Conservation (phyloP, 768 basidiomycete species). For the Pleurotus djamor region DNA sequence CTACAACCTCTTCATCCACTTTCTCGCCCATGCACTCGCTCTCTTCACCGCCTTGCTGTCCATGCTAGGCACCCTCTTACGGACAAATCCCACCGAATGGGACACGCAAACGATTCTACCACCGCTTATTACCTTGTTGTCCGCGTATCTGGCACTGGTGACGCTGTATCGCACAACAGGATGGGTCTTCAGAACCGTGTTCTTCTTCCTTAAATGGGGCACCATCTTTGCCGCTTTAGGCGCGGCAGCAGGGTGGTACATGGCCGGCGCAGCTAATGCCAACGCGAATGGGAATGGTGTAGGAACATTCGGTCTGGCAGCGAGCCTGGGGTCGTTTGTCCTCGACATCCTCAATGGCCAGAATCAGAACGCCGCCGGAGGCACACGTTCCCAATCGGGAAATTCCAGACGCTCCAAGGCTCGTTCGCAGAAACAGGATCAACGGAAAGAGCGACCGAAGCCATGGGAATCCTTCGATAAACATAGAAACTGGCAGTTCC, state of each 20-base stretch:
- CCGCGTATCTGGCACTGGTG: slow-evolving; percentile 73
- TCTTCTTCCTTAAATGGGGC: slow-evolving; percentile 82
- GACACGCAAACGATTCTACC: slow-evolving; percentile 67
- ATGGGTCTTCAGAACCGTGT: slow-evolving; percentile 63
- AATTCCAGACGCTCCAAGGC: neutral
- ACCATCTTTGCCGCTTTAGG: slow-evolving; percentile 51
- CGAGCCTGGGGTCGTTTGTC: slow-evolving; percentile 37
- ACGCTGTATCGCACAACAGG: slow-evolving; percentile 78
- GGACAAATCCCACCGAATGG: slow-evolving; percentile 58
- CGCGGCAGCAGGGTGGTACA: slow-evolving; percentile 54
- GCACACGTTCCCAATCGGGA: slow-evolving; percentile 19
- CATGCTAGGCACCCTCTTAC: slow-evolving; percentile 44
- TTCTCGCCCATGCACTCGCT: slow-evolving; percentile 52
- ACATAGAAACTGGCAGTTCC: slow-evolving; percentile 61
- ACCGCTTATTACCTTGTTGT: slow-evolving; percentile 69
- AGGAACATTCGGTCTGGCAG: slow-evolving; percentile 31
- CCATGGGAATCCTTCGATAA: slow-evolving; percentile 68
- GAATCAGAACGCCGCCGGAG: slow-evolving; percentile 23
- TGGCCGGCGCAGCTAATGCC: slow-evolving; percentile 30
- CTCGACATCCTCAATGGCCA: slow-evolving; percentile 40
- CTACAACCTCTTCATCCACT: slow-evolving; percentile 46
- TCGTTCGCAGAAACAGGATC: slow-evolving; percentile 13
- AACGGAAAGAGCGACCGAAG: slow-evolving; percentile 32
- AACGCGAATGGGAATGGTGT: slow-evolving; percentile 24
- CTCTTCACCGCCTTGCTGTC: slow-evolving; percentile 46